Conservation (phyloP, 352 stramenopile genomes). For the Phytophthora nicotianae region DNA sequence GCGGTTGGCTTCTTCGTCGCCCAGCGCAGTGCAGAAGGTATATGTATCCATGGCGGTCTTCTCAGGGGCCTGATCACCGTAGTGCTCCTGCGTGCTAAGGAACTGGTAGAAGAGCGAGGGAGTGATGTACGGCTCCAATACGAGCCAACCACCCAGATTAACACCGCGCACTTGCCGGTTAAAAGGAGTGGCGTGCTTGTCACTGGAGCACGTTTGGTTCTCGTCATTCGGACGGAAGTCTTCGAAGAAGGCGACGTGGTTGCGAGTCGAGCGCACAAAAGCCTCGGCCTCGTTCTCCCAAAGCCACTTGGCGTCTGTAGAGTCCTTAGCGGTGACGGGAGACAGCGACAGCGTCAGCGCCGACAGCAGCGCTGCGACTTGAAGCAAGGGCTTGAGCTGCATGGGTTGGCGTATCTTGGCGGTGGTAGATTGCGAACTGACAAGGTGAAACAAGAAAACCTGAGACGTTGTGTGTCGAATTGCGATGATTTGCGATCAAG, state of each 20-base stretch:
- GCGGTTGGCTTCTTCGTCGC: slow-evolving; percentile 86
- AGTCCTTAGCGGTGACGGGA: neutral
- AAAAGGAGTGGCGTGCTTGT: slow-evolving; percentile 33
- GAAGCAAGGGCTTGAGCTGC: slow-evolving; percentile 12
- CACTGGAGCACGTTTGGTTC: slow-evolving; percentile 33
- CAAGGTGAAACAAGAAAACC: too few relatives aligned
- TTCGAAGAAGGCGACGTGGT: slow-evolving; percentile 45
- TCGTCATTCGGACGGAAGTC: slow-evolving; percentile 54
- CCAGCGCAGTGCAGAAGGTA: slow-evolving; percentile 67
- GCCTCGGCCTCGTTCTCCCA: slow-evolving; percentile 59
- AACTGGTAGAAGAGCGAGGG: slow-evolving; percentile 39
- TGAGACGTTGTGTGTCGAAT: neutral
- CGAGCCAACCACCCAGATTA: slow-evolving; percentile 34
- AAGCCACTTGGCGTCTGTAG: slow-evolving; percentile 52
- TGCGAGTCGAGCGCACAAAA: slow-evolving; percentile 32
- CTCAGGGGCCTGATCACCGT: slow-evolving; percentile 71
- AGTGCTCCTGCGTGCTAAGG: slow-evolving; percentile 69
- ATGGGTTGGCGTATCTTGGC: slow-evolving; percentile 9
- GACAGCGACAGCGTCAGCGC: neutral
- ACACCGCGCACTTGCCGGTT: slow-evolving; percentile 30
- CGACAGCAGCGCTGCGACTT: slow-evolving; percentile 9
- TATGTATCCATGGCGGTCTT: slow-evolving; percentile 93
- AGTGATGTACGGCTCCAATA: slow-evolving; percentile 35
- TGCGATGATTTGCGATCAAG: neutral
- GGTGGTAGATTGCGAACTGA: slow-evolving; percentile 26